phyloP scores from a whole-genome alignment of 1,139 yeast species.

The Sporopachydermia cereana region DNA sequence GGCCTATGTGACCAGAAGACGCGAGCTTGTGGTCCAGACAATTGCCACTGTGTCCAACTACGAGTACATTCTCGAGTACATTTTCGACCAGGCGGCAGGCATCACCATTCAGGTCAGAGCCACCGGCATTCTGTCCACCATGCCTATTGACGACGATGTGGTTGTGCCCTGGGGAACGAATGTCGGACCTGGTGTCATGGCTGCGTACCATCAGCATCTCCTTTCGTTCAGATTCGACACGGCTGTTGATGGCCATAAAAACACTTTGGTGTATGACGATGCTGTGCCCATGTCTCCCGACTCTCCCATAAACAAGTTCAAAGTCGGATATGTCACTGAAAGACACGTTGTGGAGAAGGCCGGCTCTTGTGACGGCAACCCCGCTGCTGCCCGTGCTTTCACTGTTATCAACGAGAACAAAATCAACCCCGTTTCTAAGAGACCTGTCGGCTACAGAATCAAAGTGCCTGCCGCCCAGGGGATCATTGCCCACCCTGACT shows the following conservation, averaged over 20 bases:
- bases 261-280: conserved; percentile 69
- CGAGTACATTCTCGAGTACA: conserved; percentile 69
- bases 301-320: conserved; percentile 51
- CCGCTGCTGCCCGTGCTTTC: conserved; percentile 64
- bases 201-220: conserved; percentile 83
- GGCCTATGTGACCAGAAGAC: conserved; percentile 73
- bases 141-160: conserved; percentile 71
- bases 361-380: conserved; percentile 63
- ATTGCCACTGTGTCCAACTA: conserved; percentile 87
- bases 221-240: conserved; percentile 80
- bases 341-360: conserved; percentile 60
- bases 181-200: conserved; percentile 79
- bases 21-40: conserved; percentile 77
- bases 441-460: conserved; percentile 77
- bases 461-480: conserved; percentile 68
- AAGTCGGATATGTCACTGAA: conserved; percentile 62
- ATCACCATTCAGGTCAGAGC: conserved; percentile 80
- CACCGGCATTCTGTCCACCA: conserved; percentile 56
- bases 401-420: conserved; percentile 72
- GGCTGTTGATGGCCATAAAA: conserved; percentile 74
- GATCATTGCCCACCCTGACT: conserved; percentile 54
- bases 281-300: conserved; percentile 51
- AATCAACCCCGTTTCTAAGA: conserved; percentile 63
- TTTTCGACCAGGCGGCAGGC: conserved; percentile 75
- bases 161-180: conserved; percentile 75